These are phyloP conservation scores for Madurella mycetomatis DNA, from an alignment of 2,329 filamentous ascomycete genomes.

Conservation along the genomic window DNA sequence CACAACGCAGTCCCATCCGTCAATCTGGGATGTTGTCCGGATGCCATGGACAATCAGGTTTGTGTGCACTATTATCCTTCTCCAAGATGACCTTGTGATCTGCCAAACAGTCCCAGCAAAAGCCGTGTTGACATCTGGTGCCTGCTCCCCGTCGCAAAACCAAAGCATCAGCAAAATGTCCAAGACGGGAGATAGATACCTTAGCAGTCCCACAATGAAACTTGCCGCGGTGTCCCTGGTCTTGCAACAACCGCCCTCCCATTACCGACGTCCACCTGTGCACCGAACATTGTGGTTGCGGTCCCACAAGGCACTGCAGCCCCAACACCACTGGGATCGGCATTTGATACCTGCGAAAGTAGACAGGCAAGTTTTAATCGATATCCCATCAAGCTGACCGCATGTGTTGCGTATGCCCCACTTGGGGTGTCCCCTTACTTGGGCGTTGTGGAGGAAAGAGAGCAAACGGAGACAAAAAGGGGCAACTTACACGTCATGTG, in stretches of 20 bases:
- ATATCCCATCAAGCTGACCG: not conserved
- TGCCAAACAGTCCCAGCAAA: conserved; percentile 37
- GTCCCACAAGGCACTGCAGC: conserved; percentile 27
- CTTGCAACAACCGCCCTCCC: conserved; percentile 3
- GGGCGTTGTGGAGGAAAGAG: conserved; percentile 2
- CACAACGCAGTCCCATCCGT: not conserved
- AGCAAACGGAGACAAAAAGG: conserved; percentile 3
- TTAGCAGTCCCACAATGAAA: not conserved
- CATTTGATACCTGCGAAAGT: conserved; percentile 33
- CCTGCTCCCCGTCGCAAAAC: conserved; percentile 21
- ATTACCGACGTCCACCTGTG: not conserved
- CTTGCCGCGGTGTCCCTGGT: not conserved
- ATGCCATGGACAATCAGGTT: conserved; percentile 30
- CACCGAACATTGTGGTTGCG: conserved; percentile 25
- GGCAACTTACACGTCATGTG: conserved; percentile 40
- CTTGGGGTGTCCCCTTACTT: not conserved
- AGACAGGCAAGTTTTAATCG: not conserved
- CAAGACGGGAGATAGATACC: not conserved
- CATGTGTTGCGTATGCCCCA: not conserved
- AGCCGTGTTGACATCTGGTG: conserved; percentile 28
- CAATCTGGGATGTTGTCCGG: conserved; percentile 20
- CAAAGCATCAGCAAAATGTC: conserved; percentile 1
- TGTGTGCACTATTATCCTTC: conserved; percentile 33
- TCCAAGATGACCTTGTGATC: conserved; percentile 31
- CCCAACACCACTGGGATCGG: conserved; percentile 35